Conservation (phyloP, 805 yeast species). For the Ogataea salicorniae region DNA sequence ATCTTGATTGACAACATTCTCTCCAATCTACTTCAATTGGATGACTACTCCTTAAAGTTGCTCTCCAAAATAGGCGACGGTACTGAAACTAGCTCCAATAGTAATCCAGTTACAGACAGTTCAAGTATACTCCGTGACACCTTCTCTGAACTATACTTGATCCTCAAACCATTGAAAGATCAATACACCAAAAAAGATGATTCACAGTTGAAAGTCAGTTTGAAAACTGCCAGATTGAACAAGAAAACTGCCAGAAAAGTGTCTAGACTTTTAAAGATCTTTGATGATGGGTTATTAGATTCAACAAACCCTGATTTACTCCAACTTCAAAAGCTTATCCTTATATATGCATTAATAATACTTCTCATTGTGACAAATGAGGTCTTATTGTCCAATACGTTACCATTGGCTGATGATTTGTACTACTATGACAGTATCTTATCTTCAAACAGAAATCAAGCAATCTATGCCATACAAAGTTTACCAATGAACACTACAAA, state of each 20-base stretch:
- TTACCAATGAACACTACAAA: slow-evolving; percentile 25
- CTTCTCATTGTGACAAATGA: slow-evolving; percentile 17
- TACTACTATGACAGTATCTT: slow-evolving; percentile 40
- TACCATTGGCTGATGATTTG: slow-evolving; percentile 40
- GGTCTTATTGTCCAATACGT: slow-evolving; percentile 34
- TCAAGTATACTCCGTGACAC: slow-evolving; percentile 8
- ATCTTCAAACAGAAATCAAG: slow-evolving; percentile 28
- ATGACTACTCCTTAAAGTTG: slow-evolving; percentile 11
- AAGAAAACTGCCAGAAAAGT: slow-evolving; percentile 6
- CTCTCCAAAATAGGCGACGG: slow-evolving; percentile 10
- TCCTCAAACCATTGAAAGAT: slow-evolving; percentile 16
- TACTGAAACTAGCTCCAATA: not conserved
- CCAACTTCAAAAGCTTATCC: slow-evolving; percentile 20
- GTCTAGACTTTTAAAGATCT: slow-evolving; percentile 5
- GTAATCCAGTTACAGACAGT: not conserved
- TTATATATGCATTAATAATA: slow-evolving; percentile 19
- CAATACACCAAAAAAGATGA: slow-evolving; percentile 2
- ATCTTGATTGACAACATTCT: slow-evolving; percentile 13
- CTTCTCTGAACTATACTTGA: slow-evolving; percentile 13
- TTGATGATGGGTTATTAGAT: slow-evolving; percentile 15
- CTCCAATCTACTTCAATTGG: slow-evolving; percentile 5
- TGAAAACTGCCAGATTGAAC: slow-evolving; percentile 3
- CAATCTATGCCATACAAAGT: slow-evolving; percentile 37
- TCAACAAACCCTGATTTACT: slow-evolving; percentile 6
- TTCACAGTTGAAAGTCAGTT: not conserved